Evolutionary conservation across 441 rosid genomes (phyloP), one percentile per base, ranked within the genome.

Genomic region (Adansonia rubrostipa): DNA sequence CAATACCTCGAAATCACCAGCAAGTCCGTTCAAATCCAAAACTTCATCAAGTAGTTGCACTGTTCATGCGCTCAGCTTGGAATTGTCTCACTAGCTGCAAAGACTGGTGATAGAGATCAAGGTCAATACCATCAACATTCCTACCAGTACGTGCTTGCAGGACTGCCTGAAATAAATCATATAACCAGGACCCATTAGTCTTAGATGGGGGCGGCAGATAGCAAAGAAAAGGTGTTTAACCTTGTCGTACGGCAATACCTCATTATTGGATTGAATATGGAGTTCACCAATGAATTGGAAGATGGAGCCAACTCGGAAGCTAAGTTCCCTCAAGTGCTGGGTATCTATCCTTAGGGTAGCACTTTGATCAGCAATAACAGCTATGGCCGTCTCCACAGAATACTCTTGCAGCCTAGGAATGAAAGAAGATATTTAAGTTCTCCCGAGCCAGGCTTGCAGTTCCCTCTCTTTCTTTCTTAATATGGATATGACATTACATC

Each of bases 221-320:
- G 9, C 10, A 62, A 62, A 19, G 48, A 17, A n/a, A 69, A 54
- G 11, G 20, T n/a, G 9, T 73, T 57, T 73, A 61, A 54, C 36
- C 36, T 57, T 11, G 13, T 40, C 15, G 0, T 1, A 40, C 40
- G 28, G 70, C 9, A 71, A 10, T 66, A 90, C 96, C 90, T 89
- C 86, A 44, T 87, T 68, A 33, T 81, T 77, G 6, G 81, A 87
- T 54, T 81, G 81, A 79, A 90, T 78, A 80, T 73, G 82, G 75
- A 95, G 95, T 88, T 95, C 98, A 3, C 99, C 98, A 3, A 94
- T 92, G 82, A 94, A 96, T 83, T 92, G 97, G 81, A 89, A 94
- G 70, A 83, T 53, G 14, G 97, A 96, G 70, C 93, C 93, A 50
- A 85, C 82, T 50, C 84, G 90, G 17, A 96, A 91, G 80, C 86